phyloP scores from a whole-genome alignment of 2,329 filamentous ascomycete species.

The Colletotrichum truncatum region DNA sequence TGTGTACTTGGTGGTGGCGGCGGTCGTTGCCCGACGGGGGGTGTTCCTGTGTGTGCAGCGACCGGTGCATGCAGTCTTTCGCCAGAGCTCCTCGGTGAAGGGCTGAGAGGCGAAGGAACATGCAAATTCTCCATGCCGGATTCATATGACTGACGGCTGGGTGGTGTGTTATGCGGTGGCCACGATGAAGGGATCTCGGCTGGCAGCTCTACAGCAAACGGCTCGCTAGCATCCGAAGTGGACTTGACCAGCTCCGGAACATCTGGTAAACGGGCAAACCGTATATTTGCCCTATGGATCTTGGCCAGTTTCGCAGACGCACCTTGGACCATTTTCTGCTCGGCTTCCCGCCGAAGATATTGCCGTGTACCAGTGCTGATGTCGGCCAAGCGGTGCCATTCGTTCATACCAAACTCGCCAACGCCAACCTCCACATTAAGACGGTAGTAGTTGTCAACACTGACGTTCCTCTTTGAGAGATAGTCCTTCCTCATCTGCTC shows the following conservation, averaged over 20 bases:
- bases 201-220: slow-evolving; percentile 67
- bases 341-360: slow-evolving; percentile 78
- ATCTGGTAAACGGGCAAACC: slow-evolving; percentile 63
- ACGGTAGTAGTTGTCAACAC: slow-evolving; percentile 90
- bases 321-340: slow-evolving; percentile 80
- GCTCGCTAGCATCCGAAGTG: slow-evolving; percentile 50
- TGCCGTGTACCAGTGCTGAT: slow-evolving; percentile 92
- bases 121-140: slow-evolving; percentile 62
- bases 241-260: slow-evolving; percentile 55
- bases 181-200: slow-evolving; percentile 58
- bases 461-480: slow-evolving; percentile 80
- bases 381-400: slow-evolving; percentile 92
- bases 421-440: slow-evolving; percentile 98
- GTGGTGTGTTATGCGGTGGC: slow-evolving; percentile 44
- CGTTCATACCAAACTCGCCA: slow-evolving; percentile 98
- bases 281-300: slow-evolving; percentile 79
- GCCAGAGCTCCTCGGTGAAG: slow-evolving; percentile 61
- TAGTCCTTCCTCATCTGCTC: slow-evolving; percentile 85
- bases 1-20: slow-evolving; percentile 42
- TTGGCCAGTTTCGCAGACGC: slow-evolving; percentile 84
- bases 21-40: slow-evolving; percentile 37
- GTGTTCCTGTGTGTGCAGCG: slow-evolving; percentile 37
- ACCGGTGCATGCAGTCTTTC: slow-evolving; percentile 51
- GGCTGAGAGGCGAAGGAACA: slow-evolving; percentile 42
- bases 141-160: slow-evolving; percentile 64